Base-by-base conservation (phyloP, 257 asterid genomes). In the Plectranthus barbatus region DNA sequence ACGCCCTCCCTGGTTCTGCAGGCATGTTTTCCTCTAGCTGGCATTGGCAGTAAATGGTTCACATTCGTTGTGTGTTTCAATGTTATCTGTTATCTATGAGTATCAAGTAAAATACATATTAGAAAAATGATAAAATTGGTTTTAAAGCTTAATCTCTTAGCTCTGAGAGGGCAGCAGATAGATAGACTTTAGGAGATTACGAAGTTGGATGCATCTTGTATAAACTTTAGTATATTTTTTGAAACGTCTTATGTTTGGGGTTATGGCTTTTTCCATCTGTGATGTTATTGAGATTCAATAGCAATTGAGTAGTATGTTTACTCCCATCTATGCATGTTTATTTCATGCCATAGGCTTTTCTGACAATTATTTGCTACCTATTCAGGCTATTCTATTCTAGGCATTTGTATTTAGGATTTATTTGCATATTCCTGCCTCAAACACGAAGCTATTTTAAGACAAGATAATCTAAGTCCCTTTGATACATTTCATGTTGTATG, bases 1-100 rank as follows among this genome's bases (percentile, higher is more conserved):
- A 17, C 86, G 83, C 26, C 82, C 96, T 34, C 97, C 99, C 11
- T 93, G 99, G 97, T 89, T 90, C 70, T 93, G 97, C 72, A 90
- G 97, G 97, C 85, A 74, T 69, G 77, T 64, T 47, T 57, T 18
- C 26, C 9, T 56, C 34, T 5, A n/a, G 33, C 50, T 20, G 26
- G 24, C 8, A 31, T 45, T 20, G 26, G 24, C 8, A 31, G n/a
- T 58, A 5, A 14, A 37, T 60, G 37, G n/a, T 50, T 75, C 42
- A 7, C 47, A 13, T 17, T 62, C 41, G 44, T 19, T 5, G 41
- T 17, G n/a, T n/a, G n/a, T n/a, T n/a, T n/a, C 51, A n/a, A 26
- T 1, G 24, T 11, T 72, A 46, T 50, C 60, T 15, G 56, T 58
- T 45, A 20, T 72, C 11, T 57, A n/a, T n/a, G n/a, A n/a, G n/a